Conservation (phyloP, 2,329 filamentous ascomycete genomes). For the Coniochaeta sp. region DNA sequence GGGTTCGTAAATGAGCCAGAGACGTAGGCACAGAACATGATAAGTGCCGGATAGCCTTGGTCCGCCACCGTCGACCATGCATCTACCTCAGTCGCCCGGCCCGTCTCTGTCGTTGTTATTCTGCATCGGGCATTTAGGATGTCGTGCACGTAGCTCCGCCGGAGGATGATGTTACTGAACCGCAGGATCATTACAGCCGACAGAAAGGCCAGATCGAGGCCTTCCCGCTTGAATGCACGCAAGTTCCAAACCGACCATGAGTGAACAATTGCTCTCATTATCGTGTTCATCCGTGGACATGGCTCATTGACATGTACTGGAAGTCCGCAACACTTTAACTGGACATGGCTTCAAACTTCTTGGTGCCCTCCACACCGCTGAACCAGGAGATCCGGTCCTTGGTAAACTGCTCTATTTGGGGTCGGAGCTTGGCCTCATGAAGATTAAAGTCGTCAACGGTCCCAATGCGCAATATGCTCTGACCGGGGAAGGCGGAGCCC, state of each 20-base stretch:
- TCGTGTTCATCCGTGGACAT: no score
- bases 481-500: no score
- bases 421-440: no score
- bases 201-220: constrained; percentile 27
- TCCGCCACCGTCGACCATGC: neutral
- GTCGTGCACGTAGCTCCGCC: constrained; percentile 25
- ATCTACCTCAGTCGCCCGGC: constrained; percentile 7
- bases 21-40: constrained; percentile 32
- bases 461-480: no score
- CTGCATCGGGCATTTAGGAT: constrained; percentile 13
- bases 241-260: constrained; percentile 28
- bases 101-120: constrained; percentile 7
- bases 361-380: no score
- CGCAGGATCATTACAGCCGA: constrained; percentile 26
- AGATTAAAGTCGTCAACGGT: no score
- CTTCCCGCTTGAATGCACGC: constrained; percentile 25
- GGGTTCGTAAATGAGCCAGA: constrained; percentile 28
- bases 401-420: no score
- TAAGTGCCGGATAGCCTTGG: constrained; percentile 23
- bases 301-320: no score
- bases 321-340: no score
- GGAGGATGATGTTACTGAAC: constrained; percentile 27
- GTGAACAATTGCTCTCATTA: no score
- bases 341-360: no score
- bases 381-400: no score